phyloP scores from a whole-genome alignment of 1,139 yeast species.

The Blastobotrys serpentis region DNA sequence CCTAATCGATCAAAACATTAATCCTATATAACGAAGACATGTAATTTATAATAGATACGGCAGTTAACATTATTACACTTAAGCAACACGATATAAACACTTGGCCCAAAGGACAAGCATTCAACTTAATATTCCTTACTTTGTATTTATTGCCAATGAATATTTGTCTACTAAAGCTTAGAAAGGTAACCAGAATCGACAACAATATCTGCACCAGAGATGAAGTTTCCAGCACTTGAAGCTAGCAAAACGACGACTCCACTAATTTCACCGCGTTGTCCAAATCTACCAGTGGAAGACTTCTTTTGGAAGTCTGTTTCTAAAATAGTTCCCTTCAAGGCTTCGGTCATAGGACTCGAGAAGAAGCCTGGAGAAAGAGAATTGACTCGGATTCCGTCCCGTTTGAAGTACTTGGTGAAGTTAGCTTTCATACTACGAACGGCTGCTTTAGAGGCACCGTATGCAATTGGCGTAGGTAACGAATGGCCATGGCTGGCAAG shows the following conservation, averaged over 20 bases:
- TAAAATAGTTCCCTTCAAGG: slow-evolving; percentile 22
- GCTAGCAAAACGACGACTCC: slow-evolving; percentile 82
- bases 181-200: too few species aligned
- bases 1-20: neutral
- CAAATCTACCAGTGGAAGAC: slow-evolving; percentile 35
- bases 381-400: slow-evolving; percentile 54
- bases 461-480: slow-evolving; percentile 37
- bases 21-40: neutral
- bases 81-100: too few species aligned
- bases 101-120: too few species aligned
- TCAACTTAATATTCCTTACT: too few species aligned
- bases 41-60: neutral
- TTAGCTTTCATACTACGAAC: slow-evolving; percentile 51
- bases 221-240: slow-evolving; percentile 70
- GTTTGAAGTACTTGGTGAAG: slow-evolving; percentile 52
- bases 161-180: too few species aligned
- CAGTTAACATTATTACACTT: too few species aligned
- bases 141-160: too few species aligned
- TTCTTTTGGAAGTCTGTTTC: slow-evolving; percentile 9
- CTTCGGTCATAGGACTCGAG: slow-evolving; percentile 42
- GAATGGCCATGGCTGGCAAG: slow-evolving; percentile 13
- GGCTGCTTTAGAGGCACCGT: slow-evolving; percentile 58
- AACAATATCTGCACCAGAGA: slow-evolving; percentile 75
- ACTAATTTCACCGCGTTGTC: slow-evolving; percentile 66
- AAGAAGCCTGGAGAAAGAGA: slow-evolving; percentile 79